Percentiles rank a stretch among this genome's conserved stretches.
phyloP scores from a whole-genome alignment of 78 protist species.

The Planoprotostelium fungivorum region DNA sequence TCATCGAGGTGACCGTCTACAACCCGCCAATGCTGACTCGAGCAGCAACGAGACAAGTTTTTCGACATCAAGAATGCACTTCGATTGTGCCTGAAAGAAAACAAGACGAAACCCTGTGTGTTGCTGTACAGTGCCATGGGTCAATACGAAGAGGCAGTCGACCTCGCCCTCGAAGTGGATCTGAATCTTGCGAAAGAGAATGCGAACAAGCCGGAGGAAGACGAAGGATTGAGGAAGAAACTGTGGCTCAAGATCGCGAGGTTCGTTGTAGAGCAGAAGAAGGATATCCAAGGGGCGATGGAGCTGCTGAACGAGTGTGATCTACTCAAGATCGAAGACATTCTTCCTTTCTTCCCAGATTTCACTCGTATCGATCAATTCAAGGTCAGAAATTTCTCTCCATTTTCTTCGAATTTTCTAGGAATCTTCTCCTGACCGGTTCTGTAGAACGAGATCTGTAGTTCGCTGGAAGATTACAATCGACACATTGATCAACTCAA shows the following conservation, averaged over 20 bases:
- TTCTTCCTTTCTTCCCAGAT: constrained; percentile 93
- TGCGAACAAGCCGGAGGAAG: constrained; percentile 69
- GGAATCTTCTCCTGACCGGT: not conserved
- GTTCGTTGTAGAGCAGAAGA: constrained; percentile 74
- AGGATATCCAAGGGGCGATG: constrained; percentile 77
- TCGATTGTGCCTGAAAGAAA: constrained; percentile 75
- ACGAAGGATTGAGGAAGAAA: constrained; percentile 77
- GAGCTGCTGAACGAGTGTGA: constrained; percentile 66
- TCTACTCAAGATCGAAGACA: constrained; percentile 87
- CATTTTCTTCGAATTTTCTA: no score
- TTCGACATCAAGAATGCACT: constrained; percentile 86
- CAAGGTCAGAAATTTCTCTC: constrained; percentile 28
- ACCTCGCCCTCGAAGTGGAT: constrained; percentile 74
- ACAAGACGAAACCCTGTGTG: constrained; percentile 79
- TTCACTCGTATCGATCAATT: constrained; percentile 86
- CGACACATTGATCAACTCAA: constrained; percentile 70
- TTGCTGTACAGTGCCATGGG: constrained; percentile 80
- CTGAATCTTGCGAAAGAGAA: constrained; percentile 71
- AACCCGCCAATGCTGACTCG: no score
- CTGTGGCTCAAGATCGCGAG: constrained; percentile 85
- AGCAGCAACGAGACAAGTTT: constrained; percentile 7
- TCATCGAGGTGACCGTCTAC: constrained; percentile 2
- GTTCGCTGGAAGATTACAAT: constrained; percentile 80
- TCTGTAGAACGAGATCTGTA: constrained; percentile 75
- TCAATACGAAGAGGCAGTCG: constrained; percentile 91